These are phyloP conservation scores for Wickerhamiella australiensis DNA, from an alignment of 805 yeast species.

Conservation along the genomic window DNA sequence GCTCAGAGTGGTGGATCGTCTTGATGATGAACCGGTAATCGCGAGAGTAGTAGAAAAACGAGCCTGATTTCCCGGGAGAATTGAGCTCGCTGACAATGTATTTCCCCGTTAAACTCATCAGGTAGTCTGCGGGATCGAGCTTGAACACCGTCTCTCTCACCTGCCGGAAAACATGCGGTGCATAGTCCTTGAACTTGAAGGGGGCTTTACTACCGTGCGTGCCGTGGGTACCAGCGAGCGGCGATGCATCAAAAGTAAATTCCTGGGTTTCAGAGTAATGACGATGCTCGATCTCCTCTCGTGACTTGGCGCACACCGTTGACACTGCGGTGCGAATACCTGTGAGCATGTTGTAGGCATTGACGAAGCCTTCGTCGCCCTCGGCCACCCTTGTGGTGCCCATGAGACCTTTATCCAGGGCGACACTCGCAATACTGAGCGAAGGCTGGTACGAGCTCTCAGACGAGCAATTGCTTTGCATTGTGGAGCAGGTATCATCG, in stretches of 20 bases:
- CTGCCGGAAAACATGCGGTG: slow-evolving; percentile 91
- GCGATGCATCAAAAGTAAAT: slow-evolving; percentile 57
- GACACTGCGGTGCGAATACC: slow-evolving; percentile 95
- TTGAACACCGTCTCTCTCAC: slow-evolving; percentile 61
- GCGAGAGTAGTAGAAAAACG: slow-evolving; percentile 87
- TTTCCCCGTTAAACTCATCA: slow-evolving; percentile 83
- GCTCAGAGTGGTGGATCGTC: slow-evolving; percentile 90
- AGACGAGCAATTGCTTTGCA: background rate
- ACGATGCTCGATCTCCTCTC: slow-evolving; percentile 52
- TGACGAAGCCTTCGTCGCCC: slow-evolving; percentile 84
- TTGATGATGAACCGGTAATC: slow-evolving; percentile 91
- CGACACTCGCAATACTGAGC: slow-evolving; percentile 6
- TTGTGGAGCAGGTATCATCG: slow-evolving; percentile 7
- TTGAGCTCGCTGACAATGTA: slow-evolving; percentile 83
- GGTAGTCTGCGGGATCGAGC: slow-evolving; percentile 90
- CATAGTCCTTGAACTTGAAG: slow-evolving; percentile 91
- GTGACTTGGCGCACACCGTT: slow-evolving; percentile 67
- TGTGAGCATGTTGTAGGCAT: slow-evolving; percentile 94
- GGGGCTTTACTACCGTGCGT: slow-evolving; percentile 72
- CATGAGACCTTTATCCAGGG: slow-evolving; percentile 40
- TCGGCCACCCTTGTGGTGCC: slow-evolving; percentile 71
- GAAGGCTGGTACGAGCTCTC: slow-evolving; percentile 7
- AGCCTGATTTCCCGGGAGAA: slow-evolving; percentile 95
- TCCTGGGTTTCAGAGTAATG: slow-evolving; percentile 69
- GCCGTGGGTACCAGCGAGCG: background rate